Evolutionary conservation across 1,284 basidiomycete species (phyloP).

Genomic region (Irpex lacteus): DNA sequence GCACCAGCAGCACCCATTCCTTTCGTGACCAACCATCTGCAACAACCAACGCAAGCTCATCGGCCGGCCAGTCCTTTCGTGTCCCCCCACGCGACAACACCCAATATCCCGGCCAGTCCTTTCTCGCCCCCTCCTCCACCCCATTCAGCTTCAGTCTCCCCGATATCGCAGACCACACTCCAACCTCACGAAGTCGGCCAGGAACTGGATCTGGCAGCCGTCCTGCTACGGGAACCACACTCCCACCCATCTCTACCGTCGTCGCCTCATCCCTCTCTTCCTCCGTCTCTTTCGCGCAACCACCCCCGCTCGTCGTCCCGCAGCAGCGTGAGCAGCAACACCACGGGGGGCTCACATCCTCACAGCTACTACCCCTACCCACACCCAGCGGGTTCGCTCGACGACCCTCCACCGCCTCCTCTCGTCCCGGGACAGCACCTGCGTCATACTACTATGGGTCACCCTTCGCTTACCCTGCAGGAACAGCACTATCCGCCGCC

Average conservation of each 20-base stretch:
- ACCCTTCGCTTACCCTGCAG: slow-evolving; percentile 42
- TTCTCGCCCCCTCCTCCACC: slow-evolving; percentile 56
- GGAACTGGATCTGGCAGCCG: slow-evolving; percentile 43
- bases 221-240: slow-evolving; percentile 50
- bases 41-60: neutral
- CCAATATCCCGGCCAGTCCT: slow-evolving; percentile 58
- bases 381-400: slow-evolving; percentile 30
- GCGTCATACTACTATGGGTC: slow-evolving; percentile 47
- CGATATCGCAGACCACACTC: slow-evolving; percentile 32
- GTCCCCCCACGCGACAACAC: slow-evolving; percentile 42
- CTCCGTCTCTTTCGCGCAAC: slow-evolving; percentile 40
- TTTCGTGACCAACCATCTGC: slow-evolving; percentile 48
- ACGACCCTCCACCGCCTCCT: slow-evolving; percentile 44
- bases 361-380: slow-evolving; percentile 47
- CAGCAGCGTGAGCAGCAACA: slow-evolving; percentile 21
- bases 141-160: slow-evolving; percentile 46
- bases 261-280: slow-evolving; percentile 59
- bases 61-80: slow-evolving; percentile 63
- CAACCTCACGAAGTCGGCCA: slow-evolving; percentile 35
- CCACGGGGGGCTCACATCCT: slow-evolving; percentile 33
- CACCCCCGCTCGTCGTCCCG: slow-evolving; percentile 29
- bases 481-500: slow-evolving; percentile 23
- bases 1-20: slow-evolving; percentile 47
- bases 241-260: slow-evolving; percentile 72
- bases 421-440: slow-evolving; percentile 63